phyloP scores from a whole-genome alignment of 371 early-diverging fungal genomes.

The Nematocida sp. region DNA sequence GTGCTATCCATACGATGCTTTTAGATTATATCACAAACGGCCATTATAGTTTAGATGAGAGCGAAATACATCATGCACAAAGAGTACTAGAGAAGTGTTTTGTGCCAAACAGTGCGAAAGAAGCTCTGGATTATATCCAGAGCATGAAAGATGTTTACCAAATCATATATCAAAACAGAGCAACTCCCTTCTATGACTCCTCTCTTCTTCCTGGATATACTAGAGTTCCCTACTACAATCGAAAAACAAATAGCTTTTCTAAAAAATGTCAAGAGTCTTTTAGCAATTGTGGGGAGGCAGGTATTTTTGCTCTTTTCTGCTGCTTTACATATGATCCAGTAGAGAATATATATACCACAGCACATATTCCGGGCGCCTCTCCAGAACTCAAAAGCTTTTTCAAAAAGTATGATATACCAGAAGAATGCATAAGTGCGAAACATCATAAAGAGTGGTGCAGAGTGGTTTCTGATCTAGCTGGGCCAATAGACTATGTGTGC shows the following conservation, averaged over 20 bases:
- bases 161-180: not conserved
- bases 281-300: constrained; percentile 1
- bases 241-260: not conserved
- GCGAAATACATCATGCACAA: not conserved
- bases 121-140: not conserved
- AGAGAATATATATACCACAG: not conserved
- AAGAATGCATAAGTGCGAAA: not conserved
- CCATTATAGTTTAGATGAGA: too few species aligned
- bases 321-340: not conserved
- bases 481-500: not conserved
- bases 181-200: not conserved
- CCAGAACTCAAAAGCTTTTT: not conserved
- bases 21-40: not conserved
- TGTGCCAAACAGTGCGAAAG: not conserved
- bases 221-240: not conserved
- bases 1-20: not conserved
- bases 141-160: not conserved
- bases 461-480: not conserved
- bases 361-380: not conserved
- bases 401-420: not conserved
- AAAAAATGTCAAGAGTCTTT: not conserved
- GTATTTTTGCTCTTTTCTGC: not conserved
- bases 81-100: not conserved
- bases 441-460: not conserved
- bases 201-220: not conserved